phyloP scores from a whole-genome alignment of 148 eudicot genomes.

The Nepenthes gracilis region DNA sequence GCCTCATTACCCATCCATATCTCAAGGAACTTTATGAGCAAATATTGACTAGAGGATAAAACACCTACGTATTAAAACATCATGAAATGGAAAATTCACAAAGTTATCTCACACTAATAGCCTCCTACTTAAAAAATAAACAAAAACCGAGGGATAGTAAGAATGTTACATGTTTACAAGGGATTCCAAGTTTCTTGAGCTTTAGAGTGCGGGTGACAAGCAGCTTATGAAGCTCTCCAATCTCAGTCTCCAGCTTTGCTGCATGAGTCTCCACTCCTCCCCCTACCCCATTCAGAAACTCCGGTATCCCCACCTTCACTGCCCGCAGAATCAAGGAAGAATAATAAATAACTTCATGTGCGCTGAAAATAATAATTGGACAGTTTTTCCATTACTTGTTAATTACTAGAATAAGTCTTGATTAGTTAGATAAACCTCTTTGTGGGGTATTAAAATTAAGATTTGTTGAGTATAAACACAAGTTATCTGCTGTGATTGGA shows the following conservation, averaged over 20 bases:
- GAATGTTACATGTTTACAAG: slow-evolving; percentile 61
- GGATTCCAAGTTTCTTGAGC: slow-evolving; percentile 76
- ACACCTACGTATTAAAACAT: too few species aligned
- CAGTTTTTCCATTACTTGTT: too few species aligned
- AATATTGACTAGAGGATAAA: too few species aligned
- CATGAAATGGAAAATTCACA: too few species aligned
- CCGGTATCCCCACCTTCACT: slow-evolving; percentile 85
- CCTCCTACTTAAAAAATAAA: neutral
- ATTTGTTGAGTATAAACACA: too few species aligned
- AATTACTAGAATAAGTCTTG: too few species aligned
- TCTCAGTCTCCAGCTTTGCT: slow-evolving; percentile 67
- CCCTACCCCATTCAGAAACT: slow-evolving; percentile 64
- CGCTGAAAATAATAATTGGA: too few species aligned
- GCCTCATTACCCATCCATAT: too few species aligned
- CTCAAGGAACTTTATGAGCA: too few species aligned
- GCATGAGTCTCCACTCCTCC: slow-evolving; percentile 63
- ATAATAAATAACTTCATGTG: neutral
- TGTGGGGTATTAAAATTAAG: too few species aligned
- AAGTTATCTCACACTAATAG: neutral
- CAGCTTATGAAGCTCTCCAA: slow-evolving; percentile 68
- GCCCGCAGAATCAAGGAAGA: slow-evolving; percentile 4
- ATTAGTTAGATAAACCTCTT: too few species aligned
- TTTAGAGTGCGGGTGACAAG: slow-evolving; percentile 62
- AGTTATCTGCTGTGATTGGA: too few species aligned
- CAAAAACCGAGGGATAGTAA: neutral